Conservation (phyloP, 1,139 yeast species). For the Pneumocystis sp. region DNA sequence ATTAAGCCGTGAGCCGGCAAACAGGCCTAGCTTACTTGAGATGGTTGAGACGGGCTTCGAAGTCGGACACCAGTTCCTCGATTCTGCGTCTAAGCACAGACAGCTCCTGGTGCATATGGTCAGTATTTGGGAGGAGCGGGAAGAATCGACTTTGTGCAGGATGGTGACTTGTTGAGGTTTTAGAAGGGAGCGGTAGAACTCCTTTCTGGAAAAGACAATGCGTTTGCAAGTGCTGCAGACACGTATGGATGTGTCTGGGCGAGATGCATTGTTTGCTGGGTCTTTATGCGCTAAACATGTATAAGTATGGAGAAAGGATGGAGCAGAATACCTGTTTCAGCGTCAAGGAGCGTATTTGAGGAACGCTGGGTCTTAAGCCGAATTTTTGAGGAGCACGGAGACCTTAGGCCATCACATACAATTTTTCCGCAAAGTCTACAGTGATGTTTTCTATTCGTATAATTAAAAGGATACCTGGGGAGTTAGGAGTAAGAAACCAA, state of each 20-base stretch:
- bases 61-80: background rate
- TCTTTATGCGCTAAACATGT: background rate
- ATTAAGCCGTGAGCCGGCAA: background rate
- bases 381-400: background rate
- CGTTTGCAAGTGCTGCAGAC: background rate
- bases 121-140: background rate
- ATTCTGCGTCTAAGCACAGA: background rate
- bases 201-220: background rate
- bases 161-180: background rate
- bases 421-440: constrained; percentile 72
- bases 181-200: background rate
- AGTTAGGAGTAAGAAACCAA: background rate
- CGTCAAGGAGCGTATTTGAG: constrained; percentile 16
- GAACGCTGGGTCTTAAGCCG: constrained; percentile 14
- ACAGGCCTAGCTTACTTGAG: background rate
- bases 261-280: background rate
- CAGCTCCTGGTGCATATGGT: background rate
- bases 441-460: constrained; percentile 65
- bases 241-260: background rate
- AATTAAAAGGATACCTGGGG: constrained; percentile 30
- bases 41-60: background rate
- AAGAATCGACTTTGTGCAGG: background rate
- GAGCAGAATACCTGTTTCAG: constrained; percentile 25
- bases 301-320: background rate
- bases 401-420: constrained; percentile 53